Base-by-base conservation (phyloP, 1,284 basidiomycete species). In the Ganoderma sp. region DNA sequence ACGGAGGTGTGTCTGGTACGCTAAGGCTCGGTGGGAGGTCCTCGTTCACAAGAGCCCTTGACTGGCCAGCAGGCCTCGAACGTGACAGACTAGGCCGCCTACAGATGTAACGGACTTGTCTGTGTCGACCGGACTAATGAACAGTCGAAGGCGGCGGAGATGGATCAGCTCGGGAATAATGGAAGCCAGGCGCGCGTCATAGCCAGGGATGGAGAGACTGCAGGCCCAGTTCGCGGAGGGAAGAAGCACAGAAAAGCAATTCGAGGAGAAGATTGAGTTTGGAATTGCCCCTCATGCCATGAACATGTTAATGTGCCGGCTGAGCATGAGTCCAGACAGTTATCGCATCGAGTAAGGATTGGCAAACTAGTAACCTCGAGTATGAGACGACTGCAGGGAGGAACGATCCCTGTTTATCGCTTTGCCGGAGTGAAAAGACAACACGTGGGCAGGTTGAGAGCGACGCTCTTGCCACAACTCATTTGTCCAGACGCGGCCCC, bases 141-240 rank as follows among this genome's bases (percentile, higher is more conserved):
- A 41, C 8, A 64, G 45, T 14, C 39, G 14, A 28, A 68, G 59
- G n/a, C 19, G 37, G 10, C 15, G 32, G n/a, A 70, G 61, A 12
- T 54, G 34, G 17, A 12, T 37, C 3, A 71, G 50, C 2, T 34
- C 9, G 17, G 48, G 34, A 17, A 71, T 45, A 9, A 63, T 64
- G 12, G 50, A 52, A 6, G 41, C 48, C n/a, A 71, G n/a, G 41
- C 57, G 41, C 6, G 10, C 3, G 15, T 68, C 59, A 0, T 19
- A 39, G 28, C 39, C 42, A 1, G 7, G 3, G 14, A 64, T n/a
- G 48, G 59, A 43, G 2, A 34, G 43, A 17, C 0, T 28, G 60
- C 61, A 66, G n/a, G 59, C 59, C 50, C 64, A 60, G 5, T 15
- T 61, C 19, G 3, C 43, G 39, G 34, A 71, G 61, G 37, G 54